These are phyloP conservation scores for Oryza officinalis DNA, from an alignment of 176 grass and related monocot species.

Conservation along the genomic window DNA sequence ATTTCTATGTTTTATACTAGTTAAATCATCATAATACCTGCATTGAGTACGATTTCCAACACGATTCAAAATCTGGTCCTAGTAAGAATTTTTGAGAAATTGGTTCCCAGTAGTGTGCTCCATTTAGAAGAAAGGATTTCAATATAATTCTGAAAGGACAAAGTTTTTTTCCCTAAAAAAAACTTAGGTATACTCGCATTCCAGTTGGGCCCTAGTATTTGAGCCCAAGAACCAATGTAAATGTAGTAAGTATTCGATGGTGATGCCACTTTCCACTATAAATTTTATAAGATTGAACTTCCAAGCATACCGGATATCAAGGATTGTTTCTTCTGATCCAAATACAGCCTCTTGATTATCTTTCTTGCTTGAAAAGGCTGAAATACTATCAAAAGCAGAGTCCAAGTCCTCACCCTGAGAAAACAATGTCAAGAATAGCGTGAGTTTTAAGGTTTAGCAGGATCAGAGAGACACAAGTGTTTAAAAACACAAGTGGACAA, in stretches of 20 bases:
- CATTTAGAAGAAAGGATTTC: no score
- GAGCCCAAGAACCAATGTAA: background rate
- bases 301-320: constrained; percentile 79
- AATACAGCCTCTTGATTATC: constrained; percentile 93
- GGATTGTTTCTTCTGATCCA: constrained; percentile 82
- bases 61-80: background rate
- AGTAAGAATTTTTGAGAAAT: constrained; percentile 14
- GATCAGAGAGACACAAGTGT: background rate
- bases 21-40: background rate
- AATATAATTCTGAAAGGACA: background rate
- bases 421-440: background rate
- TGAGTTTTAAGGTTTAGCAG: constrained; percentile 17
- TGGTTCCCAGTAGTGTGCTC: no score
- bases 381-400: constrained; percentile 99
- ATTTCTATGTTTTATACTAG: background rate
- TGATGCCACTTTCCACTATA: background rate
- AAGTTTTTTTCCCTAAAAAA: background rate
- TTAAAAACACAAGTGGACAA: constrained; percentile 13
- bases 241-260: constrained; percentile 23
- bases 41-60: background rate
- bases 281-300: constrained; percentile 28
- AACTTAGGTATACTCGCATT: no score
- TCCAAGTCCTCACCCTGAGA: constrained; percentile 91
- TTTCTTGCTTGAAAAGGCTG: constrained; percentile 86
- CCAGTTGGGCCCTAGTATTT: background rate